Percentiles rank a stretch among this genome's conserved stretches.
These are phyloP conservation scores for Trichoderma lentiforme DNA, from an alignment of 2,329 filamentous ascomycete genomes.

Conservation along the genomic window DNA sequence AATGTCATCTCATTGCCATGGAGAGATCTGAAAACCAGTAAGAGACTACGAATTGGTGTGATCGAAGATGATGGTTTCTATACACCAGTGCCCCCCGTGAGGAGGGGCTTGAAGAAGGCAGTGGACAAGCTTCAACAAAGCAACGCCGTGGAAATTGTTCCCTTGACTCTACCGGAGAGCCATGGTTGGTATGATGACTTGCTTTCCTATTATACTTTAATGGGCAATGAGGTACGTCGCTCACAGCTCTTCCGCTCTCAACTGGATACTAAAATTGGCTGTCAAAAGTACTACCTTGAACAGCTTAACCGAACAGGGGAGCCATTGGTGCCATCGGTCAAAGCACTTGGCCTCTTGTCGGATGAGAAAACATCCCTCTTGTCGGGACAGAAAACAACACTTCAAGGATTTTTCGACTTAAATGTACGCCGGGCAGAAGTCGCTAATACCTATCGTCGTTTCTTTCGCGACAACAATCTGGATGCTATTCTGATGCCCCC, in stretches of 20 bases:
- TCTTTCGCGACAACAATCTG: background rate
- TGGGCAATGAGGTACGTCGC: background rate
- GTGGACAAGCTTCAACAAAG: background rate
- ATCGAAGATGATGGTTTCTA: background rate
- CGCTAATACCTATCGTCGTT: background rate
- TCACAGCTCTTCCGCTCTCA: background rate
- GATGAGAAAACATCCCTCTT: background rate
- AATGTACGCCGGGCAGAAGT: background rate
- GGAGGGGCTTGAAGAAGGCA: background rate
- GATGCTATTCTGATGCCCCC: background rate
- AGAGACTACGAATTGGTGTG: background rate
- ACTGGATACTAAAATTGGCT: background rate
- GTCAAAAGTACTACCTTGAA: background rate
- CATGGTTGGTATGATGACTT: background rate
- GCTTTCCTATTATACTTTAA: background rate
- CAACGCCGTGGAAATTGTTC: background rate
- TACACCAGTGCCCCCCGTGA: background rate
- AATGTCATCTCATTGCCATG: slow-evolving; percentile 36
- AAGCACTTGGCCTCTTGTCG: background rate
- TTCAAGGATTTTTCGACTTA: background rate
- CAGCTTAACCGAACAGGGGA: background rate
- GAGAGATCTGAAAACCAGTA: slow-evolving; percentile 22
- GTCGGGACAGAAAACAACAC: background rate
- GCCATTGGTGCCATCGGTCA: background rate
- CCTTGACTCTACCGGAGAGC: background rate